Evolutionary conservation across 176 grass and related monocot genomes (phyloP), one percentile per base, ranked within the genome.

Genomic region (Triticum timopheevii): DNA sequence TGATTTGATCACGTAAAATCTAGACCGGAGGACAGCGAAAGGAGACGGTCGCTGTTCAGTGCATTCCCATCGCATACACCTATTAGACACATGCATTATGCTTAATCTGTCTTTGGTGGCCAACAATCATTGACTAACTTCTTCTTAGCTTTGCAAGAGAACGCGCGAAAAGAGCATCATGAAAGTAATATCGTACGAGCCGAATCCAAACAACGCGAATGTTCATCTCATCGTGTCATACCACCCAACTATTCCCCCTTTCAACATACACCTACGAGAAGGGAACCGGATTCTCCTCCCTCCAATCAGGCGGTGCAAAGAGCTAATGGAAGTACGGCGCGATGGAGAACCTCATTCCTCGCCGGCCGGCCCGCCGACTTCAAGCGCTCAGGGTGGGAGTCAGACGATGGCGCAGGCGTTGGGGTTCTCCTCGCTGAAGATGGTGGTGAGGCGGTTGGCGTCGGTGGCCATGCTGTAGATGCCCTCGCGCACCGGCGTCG

Each of bases 381-480:
- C 49, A 52, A 19, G 40, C 73, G 64, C 82, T 70, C 38, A 8
- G 74, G 0, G 66, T 22, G 1, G 5, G 45, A 54, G 40, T 98
- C 88, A 99, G 28, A 58, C 88, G 67, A 99, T 99, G 31, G 74
- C 84, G 83, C 97, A 99, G 34, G 97, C 94, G 88, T 99, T 96
- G 13, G 97, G 97, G 76, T 99, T 99, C 90, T 99, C 97, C 90
- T 99, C 92, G 81, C 97, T 99, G 87, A 99, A 99, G 87, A 99
- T 99, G 70, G 92, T 93, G 69, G 94, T 96, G 24, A 99, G 83
- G 39, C 97, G 74, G 87, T 99, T 96, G 45, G 90, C 91, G 67
- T 99, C 97, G 12, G 97, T 94, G 85, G 97, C 94, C 50, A 99
- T 90, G 40, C 90, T 84, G 94, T 99, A 99, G 88, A 99, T 99